A percentile compares a stretch with the other conserved stretches of the same genome.
Evolutionary conservation across 73 alveolate species (phyloP).

Genomic region (Blepharisma stoltei): DNA sequence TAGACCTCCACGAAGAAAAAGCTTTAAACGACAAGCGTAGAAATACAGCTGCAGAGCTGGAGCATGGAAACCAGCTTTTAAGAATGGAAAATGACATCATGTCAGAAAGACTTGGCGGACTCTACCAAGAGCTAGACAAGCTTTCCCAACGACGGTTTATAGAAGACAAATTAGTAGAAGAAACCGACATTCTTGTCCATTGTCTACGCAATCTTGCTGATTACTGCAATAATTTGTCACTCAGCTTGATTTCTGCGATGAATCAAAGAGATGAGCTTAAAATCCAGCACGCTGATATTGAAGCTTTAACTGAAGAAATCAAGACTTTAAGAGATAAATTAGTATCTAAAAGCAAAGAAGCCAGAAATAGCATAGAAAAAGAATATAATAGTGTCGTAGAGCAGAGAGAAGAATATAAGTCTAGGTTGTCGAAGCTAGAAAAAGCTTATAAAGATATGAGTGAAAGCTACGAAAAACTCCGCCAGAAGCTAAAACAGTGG

Average conservation of each 20-base stretch:
- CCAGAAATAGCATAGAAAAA: not conserved
- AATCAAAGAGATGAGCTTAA: constrained; percentile 2
- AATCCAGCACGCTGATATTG: not conserved
- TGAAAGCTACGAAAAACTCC: constrained; percentile 7
- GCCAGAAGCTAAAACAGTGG: constrained; percentile 29
- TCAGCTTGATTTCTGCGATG: not conserved
- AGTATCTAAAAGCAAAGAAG: not conserved
- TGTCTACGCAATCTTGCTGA: not conserved
- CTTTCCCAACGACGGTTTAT: constrained; percentile 40
- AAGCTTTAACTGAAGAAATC: constrained; percentile 17
- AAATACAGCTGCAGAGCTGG: constrained; percentile 52
- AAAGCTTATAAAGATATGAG: constrained; percentile 5
- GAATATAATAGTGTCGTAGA: not conserved
- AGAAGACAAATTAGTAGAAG: constrained; percentile 32
- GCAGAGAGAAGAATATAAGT: not conserved
- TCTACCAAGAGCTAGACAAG: constrained; percentile 40
- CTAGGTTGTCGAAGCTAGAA: not conserved
- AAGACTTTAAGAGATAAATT: not conserved
- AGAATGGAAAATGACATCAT: constrained; percentile 61
- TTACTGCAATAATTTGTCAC: not conserved
- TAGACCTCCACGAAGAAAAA: constrained; percentile 43
- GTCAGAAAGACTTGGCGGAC: constrained; percentile 50
- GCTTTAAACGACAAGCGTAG: constrained; percentile 46
- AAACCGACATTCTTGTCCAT: not conserved
- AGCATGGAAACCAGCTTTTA: constrained; percentile 40